Conservation (phyloP, 2,329 filamentous ascomycete genomes). For the Monosporascus sp. region DNA sequence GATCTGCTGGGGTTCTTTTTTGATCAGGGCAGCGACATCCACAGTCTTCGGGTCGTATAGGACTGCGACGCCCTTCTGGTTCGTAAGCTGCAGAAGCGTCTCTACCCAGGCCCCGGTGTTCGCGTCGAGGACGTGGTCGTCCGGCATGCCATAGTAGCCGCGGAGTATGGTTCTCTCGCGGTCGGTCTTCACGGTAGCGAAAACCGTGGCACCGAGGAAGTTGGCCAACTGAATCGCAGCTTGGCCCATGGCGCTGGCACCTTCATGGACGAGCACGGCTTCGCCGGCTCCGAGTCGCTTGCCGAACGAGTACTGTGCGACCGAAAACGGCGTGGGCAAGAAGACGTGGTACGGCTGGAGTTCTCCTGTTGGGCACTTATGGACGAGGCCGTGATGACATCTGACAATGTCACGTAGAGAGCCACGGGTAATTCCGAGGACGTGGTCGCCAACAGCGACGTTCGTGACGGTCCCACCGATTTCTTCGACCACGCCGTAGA, state of each 20-base stretch:
- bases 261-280: constrained; percentile 38
- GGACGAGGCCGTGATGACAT: constrained; percentile 31
- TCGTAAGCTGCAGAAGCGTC: constrained; percentile 26
- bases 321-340: constrained; percentile 32
- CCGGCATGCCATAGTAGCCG: constrained; percentile 24
- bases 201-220: constrained; percentile 33
- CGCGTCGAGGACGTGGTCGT: constrained; percentile 33
- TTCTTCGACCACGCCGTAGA: constrained; percentile 31
- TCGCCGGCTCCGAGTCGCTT: constrained; percentile 21
- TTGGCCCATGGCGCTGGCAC: constrained; percentile 37
- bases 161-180: constrained; percentile 33
- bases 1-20: constrained; percentile 7
- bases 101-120: constrained; percentile 29
- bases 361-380: constrained; percentile 14
- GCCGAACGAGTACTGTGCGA: constrained; percentile 38
- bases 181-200: constrained; percentile 31
- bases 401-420: constrained; percentile 30
- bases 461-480: constrained; percentile 27
- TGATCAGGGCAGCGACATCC: constrained; percentile 12
- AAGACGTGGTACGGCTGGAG: constrained; percentile 12
- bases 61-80: constrained; percentile 32
- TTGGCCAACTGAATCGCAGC: constrained; percentile 37
- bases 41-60: constrained; percentile 41
- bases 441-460: constrained; percentile 33
- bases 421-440: constrained; percentile 34